These are phyloP conservation scores for Lactarius tabidus DNA, from an alignment of 768 basidiomycete genomes.

Conservation along the genomic window DNA sequence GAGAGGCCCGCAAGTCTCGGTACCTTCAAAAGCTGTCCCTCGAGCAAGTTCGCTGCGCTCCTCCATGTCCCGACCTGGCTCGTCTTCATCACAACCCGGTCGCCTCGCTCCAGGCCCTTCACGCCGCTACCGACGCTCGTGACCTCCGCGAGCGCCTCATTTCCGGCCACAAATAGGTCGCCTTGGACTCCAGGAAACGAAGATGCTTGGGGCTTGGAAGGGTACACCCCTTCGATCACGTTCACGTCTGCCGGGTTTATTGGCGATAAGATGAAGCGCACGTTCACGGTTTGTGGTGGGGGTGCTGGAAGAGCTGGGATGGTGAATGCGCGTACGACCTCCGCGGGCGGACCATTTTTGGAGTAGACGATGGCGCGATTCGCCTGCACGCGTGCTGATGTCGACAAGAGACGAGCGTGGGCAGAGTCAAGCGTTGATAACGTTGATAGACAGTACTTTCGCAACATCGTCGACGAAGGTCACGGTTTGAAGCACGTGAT, in stretches of 20 bases:
- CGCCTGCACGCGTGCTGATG: constrained; percentile 32
- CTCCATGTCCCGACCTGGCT: constrained; percentile 77
- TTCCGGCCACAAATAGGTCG: constrained; percentile 60
- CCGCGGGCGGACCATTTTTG: constrained; percentile 53
- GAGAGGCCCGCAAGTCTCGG: constrained; percentile 45
- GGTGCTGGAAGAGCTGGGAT: constrained; percentile 54
- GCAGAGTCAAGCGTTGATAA: neutral
- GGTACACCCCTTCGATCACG: constrained; percentile 80
- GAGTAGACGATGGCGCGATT: constrained; percentile 67
- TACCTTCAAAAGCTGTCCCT: constrained; percentile 58
- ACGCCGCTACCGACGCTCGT: constrained; percentile 56
- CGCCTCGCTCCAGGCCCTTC: constrained; percentile 44
- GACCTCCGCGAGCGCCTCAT: constrained; percentile 72
- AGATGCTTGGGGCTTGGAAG: constrained; percentile 48
- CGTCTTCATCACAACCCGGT: constrained; percentile 72
- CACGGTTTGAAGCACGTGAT: too few relatives aligned
- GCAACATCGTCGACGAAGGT: constrained; percentile 1
- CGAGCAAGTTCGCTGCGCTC: constrained; percentile 48
- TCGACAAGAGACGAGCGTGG: constrained; percentile 26
- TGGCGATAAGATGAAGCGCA: constrained; percentile 66
- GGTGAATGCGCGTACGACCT: constrained; percentile 53
- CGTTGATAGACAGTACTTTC: neutral
- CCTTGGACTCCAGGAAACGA: constrained; percentile 36
- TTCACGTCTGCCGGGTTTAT: constrained; percentile 83
- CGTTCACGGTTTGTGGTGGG: constrained; percentile 52